Conservation (phyloP, 208 protist species). For the Herpetomonas samuelpessoai region DNA sequence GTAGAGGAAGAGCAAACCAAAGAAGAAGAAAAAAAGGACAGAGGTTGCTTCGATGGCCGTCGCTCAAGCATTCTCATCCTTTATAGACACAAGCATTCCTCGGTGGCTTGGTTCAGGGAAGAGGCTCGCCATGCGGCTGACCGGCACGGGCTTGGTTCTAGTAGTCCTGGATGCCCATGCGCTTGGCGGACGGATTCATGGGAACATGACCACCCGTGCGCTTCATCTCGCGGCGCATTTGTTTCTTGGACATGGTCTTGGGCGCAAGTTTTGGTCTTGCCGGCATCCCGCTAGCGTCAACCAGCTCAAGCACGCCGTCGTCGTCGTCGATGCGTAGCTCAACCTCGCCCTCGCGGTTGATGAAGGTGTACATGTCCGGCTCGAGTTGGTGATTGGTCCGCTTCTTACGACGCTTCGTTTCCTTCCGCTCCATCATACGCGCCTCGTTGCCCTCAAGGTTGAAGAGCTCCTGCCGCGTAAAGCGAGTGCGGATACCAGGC, state of each 20-base stretch:
- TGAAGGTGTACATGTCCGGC: slow-evolving; percentile 62
- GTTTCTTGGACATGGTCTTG: slow-evolving; percentile 60
- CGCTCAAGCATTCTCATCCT: too few species aligned
- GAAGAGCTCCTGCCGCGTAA: slow-evolving; percentile 75
- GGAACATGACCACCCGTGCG: slow-evolving; percentile 35
- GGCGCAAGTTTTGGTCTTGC: slow-evolving; percentile 26
- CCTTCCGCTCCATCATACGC: slow-evolving; percentile 30
- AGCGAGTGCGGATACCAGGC: slow-evolving; percentile 24
- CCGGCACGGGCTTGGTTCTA: too few species aligned
- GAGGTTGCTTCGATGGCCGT: too few species aligned
- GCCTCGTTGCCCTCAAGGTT: slow-evolving; percentile 66
- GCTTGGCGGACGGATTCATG: slow-evolving; percentile 58
- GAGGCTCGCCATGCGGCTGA: too few species aligned
- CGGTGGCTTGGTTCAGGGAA: too few species aligned
- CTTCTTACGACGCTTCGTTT: slow-evolving; percentile 40
- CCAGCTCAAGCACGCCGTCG: slow-evolving; percentile 79
- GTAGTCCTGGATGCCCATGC: slow-evolving; percentile 65
- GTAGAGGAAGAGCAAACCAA: too few species aligned
- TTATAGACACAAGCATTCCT: too few species aligned
- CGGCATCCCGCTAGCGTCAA: slow-evolving; percentile 16
- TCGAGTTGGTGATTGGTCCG: slow-evolving; percentile 81
- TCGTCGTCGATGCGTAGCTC: slow-evolving; percentile 87
- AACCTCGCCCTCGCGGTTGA: slow-evolving; percentile 77
- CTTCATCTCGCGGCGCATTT: slow-evolving; percentile 70
- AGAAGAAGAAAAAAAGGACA: too few species aligned